Evolutionary conservation across 345 rosid species (phyloP).

Genomic region (Psidium friedrichsthalianum): DNA sequence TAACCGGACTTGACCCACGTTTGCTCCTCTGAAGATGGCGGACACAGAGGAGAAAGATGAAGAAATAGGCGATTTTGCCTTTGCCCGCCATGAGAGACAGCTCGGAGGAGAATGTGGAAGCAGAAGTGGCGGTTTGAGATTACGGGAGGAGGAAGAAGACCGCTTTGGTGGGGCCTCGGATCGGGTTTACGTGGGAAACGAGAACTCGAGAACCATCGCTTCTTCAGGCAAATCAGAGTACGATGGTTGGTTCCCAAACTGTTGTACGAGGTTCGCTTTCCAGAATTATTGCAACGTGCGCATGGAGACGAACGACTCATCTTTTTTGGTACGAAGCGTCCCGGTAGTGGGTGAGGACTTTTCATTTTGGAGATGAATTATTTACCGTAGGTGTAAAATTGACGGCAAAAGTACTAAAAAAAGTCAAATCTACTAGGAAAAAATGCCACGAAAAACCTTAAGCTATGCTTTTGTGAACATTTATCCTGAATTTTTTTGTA

Average conservation of each 20-base stretch:
- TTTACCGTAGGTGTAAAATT: too few relatives aligned
- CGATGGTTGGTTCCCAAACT: too few relatives aligned
- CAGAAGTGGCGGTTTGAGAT: background rate
- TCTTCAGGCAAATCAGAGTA: background rate
- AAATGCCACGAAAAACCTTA: too few relatives aligned
- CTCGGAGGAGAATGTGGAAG: background rate
- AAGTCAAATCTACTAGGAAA: too few relatives aligned
- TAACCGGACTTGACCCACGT: conserved; percentile 22
- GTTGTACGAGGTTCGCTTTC: too few relatives aligned
- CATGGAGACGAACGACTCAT: background rate
- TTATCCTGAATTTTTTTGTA: too few relatives aligned
- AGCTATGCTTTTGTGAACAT: too few relatives aligned
- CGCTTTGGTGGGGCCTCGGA: background rate
- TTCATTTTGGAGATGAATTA: too few relatives aligned
- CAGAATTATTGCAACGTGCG: accelerated
- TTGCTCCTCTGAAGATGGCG: conserved; percentile 1
- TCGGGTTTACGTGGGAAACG: background rate
- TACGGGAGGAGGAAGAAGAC: background rate
- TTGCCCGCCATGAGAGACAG: background rate
- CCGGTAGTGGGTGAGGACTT: too few relatives aligned
- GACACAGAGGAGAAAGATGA: background rate
- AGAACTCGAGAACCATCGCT: background rate
- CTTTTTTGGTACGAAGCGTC: background rate
- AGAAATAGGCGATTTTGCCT: background rate
- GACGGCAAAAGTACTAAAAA: too few relatives aligned